These are phyloP conservation scores for Potentilla sterilis DNA, from an alignment of 306 rosid genomes.

Conservation along the genomic window DNA sequence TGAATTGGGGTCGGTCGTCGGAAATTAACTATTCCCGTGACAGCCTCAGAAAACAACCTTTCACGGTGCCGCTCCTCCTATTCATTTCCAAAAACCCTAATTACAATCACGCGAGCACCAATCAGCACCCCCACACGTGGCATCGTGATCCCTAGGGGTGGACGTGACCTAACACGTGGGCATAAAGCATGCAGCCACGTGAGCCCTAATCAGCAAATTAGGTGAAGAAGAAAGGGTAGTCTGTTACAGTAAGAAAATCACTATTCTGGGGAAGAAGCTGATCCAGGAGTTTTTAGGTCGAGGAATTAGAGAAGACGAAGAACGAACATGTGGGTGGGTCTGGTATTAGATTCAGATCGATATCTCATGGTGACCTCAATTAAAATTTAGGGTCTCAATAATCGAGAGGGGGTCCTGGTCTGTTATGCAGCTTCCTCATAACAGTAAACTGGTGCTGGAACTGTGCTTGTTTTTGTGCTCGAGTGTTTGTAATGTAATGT, in stretches of 20 bases:
- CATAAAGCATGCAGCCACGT: not conserved
- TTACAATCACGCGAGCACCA: not conserved
- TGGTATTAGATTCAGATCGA: not conserved
- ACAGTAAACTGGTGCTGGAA: not conserved
- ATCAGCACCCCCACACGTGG: not conserved
- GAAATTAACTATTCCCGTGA: constrained; percentile 16
- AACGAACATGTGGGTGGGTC: not conserved
- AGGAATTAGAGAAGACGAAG: not conserved
- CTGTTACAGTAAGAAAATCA: too few species aligned
- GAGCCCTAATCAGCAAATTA: not conserved
- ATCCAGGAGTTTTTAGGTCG: too few species aligned
- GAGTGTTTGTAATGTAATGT: constrained; percentile 5
- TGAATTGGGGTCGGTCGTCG: not conserved
- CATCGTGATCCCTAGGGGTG: not conserved
- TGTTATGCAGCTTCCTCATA: not conserved
- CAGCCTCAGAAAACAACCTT: not conserved
- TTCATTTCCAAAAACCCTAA: not conserved
- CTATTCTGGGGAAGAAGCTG: too few species aligned
- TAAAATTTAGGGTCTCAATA: not conserved
- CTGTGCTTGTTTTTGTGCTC: not conserved
- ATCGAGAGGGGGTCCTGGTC: not conserved
- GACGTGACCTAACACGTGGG: constrained; percentile 8
- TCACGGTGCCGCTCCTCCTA: constrained; percentile 13
- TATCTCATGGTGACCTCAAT: not conserved
- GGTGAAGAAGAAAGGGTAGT: not conserved